Conservation (phyloP, 1,284 basidiomycete genomes). For the Schizopora paradoxa region DNA sequence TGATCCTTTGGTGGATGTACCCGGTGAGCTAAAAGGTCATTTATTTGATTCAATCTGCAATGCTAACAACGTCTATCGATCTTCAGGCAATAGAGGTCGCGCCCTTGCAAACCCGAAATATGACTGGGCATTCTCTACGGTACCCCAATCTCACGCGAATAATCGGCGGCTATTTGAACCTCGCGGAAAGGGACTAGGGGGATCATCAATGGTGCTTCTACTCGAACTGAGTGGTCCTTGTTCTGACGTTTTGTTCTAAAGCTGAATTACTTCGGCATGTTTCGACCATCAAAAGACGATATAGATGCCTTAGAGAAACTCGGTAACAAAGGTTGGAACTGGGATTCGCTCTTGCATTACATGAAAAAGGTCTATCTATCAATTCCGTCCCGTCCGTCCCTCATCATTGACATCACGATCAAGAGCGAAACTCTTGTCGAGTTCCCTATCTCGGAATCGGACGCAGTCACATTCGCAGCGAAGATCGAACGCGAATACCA, state of each 20-base stretch:
- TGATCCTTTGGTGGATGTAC: constrained; percentile 24
- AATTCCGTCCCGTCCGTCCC: too few species aligned
- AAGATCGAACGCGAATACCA: background rate
- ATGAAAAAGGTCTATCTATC: constrained; percentile 5
- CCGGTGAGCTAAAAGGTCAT: constrained; percentile 4
- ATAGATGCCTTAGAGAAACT: constrained; percentile 15
- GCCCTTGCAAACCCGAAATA: constrained; percentile 16
- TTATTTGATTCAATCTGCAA: too few species aligned
- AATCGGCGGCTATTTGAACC: constrained; percentile 15
- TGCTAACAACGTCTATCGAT: too few species aligned
- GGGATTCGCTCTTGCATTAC: constrained; percentile 14
- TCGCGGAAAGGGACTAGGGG: constrained; percentile 22
- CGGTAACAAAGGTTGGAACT: constrained; percentile 19
- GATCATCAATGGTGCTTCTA: constrained; percentile 15
- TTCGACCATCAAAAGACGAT: too few species aligned
- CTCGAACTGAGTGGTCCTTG: too few species aligned
- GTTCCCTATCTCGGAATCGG: background rate
- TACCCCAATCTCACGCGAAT: constrained; percentile 18
- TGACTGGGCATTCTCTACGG: constrained; percentile 20
- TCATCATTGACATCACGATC: background rate
- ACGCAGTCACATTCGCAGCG: constrained; percentile 2
- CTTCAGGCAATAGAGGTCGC: constrained; percentile 3
- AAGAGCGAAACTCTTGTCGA: background rate
- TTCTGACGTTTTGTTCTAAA: background rate
- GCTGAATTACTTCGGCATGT: too few species aligned